Evolutionary conservation across 2,329 filamentous ascomycete genomes (phyloP).

Genomic region (Fusarium subglutinans): DNA sequence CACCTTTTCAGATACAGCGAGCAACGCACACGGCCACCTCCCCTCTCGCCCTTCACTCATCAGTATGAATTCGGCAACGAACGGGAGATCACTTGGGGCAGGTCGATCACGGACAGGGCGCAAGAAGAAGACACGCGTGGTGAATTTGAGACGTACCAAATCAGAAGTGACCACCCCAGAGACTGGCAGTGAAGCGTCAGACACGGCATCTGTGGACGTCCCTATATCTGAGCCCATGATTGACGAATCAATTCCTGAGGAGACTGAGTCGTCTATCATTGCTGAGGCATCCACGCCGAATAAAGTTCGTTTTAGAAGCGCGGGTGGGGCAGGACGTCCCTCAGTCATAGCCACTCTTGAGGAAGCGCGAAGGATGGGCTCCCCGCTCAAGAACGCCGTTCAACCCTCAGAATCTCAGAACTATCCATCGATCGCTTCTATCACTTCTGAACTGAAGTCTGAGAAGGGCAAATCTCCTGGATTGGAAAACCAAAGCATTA

Average conservation of each 20-base stretch:
- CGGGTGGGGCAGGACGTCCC: conserved; percentile 33
- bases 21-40: conserved; percentile 67
- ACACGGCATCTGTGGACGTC: conserved; percentile 63
- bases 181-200: conserved; percentile 60
- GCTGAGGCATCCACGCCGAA: conserved; percentile 43
- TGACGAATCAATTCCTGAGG: conserved; percentile 66
- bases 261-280: conserved; percentile 58
- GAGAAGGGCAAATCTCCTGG: conserved; percentile 44
- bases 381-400: conserved; percentile 34
- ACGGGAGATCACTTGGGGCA: conserved; percentile 70
- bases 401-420: conserved; percentile 23
- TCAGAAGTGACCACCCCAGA: conserved; percentile 62
- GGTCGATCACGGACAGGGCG: conserved; percentile 70
- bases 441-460: conserved; percentile 25
- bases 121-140: conserved; percentile 85
- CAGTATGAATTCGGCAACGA: conserved; percentile 68
- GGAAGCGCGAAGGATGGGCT: conserved; percentile 37
- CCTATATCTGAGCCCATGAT: conserved; percentile 70
- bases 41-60: conserved; percentile 75
- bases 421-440: conserved; percentile 34
- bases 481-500: conserved; percentile 45
- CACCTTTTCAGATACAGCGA: conserved; percentile 77
- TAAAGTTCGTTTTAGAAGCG: conserved; percentile 54
- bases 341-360: conserved; percentile 41
- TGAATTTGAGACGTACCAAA: conserved; percentile 77